A percentile compares a stretch with the other conserved stretches of the same genome.
phyloP scores from a whole-genome alignment of 768 basidiomycete genomes.

The Roridomyces roridus region DNA sequence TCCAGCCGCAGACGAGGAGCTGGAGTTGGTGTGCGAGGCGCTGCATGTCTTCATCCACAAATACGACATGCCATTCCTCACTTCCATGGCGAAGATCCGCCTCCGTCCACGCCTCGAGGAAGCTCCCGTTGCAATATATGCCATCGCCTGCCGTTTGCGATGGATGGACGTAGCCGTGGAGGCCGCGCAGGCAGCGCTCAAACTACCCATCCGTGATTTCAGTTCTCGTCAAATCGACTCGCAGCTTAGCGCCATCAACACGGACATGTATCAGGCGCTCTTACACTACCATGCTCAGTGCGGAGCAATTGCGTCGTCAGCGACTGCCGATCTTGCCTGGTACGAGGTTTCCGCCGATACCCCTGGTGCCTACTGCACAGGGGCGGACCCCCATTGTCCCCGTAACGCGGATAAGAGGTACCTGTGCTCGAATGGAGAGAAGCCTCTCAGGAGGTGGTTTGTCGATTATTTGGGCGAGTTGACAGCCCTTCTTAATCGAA shows the following conservation, averaged over 20 bases:
- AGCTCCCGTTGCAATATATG: not conserved
- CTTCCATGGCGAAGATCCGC: not conserved
- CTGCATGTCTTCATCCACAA: not conserved
- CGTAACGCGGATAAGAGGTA: too few species aligned
- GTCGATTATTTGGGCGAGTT: too few species aligned
- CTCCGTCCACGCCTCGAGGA: not conserved
- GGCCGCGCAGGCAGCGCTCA: not conserved
- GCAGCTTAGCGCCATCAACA: not conserved
- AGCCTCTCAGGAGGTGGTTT: too few species aligned
- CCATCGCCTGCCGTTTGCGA: not conserved
- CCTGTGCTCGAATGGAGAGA: too few species aligned
- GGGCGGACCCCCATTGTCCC: too few species aligned
- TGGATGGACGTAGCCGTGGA: constrained; percentile 1
- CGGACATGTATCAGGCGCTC: not conserved
- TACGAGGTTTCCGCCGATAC: too few species aligned
- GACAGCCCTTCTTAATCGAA: too few species aligned
- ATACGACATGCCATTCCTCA: not conserved
- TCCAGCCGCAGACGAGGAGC: not conserved
- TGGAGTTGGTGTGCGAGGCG: not conserved
- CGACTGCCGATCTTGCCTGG: not conserved
- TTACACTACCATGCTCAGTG: not conserved
- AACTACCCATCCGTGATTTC: not conserved
- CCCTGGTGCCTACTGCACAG: too few species aligned
- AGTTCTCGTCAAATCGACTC: not conserved
- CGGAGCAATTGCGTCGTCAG: not conserved